Conservation (phyloP, 176 grass and related monocot genomes). For the Aegilops longissima region DNA sequence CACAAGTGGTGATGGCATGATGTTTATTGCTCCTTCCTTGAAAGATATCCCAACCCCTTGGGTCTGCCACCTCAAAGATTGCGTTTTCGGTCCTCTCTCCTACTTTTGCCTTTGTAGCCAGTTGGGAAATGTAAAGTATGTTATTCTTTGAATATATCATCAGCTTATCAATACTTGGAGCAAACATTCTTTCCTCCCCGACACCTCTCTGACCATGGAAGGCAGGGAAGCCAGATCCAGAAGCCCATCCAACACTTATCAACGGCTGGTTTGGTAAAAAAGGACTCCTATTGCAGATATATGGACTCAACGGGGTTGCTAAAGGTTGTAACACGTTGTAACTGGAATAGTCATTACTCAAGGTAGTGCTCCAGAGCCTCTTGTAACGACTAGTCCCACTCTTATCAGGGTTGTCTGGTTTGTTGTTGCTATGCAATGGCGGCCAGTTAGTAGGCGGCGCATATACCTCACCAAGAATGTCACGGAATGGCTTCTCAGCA, state of each 20-base stretch:
- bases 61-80: background rate
- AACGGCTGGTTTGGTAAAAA: too few species aligned
- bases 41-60: conserved; percentile 21
- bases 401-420: background rate
- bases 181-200: too few species aligned
- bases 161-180: too few species aligned
- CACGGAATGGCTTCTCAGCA: conserved; percentile 46
- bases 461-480: conserved; percentile 38
- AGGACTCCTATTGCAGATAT: background rate
- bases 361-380: background rate
- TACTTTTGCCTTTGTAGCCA: background rate
- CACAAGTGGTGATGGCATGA: conserved; percentile 38
- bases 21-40: conserved; percentile 47
- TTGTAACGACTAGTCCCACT: background rate
- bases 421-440: background rate
- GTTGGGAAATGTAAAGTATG: background rate
- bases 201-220: too few species aligned
- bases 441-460: background rate
- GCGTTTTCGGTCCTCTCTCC: conserved; percentile 17
- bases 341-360: background rate
- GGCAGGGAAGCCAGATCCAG: too few species aligned
- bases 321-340: background rate
- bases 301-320: background rate
- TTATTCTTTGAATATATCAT: too few species aligned
- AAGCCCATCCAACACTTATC: too few species aligned